Evolutionary conservation across 768 basidiomycete species (phyloP), one percentile per base, ranked within the genome.

Genomic region (Paxillus rubicundulus): DNA sequence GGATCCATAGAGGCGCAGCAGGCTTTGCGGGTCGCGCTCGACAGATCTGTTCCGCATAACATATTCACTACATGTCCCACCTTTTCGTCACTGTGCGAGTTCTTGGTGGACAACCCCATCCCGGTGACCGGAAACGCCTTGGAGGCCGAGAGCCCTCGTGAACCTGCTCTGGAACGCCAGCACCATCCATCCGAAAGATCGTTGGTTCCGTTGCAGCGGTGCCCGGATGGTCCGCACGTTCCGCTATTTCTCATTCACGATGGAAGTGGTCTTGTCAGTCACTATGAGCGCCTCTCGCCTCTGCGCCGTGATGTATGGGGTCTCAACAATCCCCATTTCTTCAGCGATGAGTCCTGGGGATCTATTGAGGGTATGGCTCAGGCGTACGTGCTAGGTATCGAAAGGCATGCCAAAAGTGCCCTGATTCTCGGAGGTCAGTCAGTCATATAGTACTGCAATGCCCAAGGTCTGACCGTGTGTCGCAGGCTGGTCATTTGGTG

Each of bases 401-500:
- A 66, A 40, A 62, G 61, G 12, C 64, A 71, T 13, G 64, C 67
- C 4, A 47, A 63, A 6, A 76, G 71, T 4, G 70, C 74, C 4
- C 57, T 86, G 13, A 64, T 86, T 0, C 61, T 88, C 2, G 86
- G 86, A 64, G 87, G 87, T 84, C 54, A 48, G 74, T 52, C n/a
- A 24, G 30, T 47, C 16, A 5, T 47, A 0, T 20, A 5, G 34
- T 42, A 4, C 2, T 1, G 5, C n/a, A 20, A 18, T 47, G 20
- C 20, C 43, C 37, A 28, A 54, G 18, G 4, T 27, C 38, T 53
- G 6, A 30, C 20, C 8, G 9, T 28, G 2, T 28, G 5, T 13
- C 13, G 2, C 49, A 89, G 87, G 87, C 0, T 90, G 87, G 87
- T 90, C 87, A 2, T 86, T 90, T 56, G 87, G 87, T 12, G 87